Base-by-base conservation (phyloP, 31 red algal genomes). In the Bonnemaisonia californica region DNA sequence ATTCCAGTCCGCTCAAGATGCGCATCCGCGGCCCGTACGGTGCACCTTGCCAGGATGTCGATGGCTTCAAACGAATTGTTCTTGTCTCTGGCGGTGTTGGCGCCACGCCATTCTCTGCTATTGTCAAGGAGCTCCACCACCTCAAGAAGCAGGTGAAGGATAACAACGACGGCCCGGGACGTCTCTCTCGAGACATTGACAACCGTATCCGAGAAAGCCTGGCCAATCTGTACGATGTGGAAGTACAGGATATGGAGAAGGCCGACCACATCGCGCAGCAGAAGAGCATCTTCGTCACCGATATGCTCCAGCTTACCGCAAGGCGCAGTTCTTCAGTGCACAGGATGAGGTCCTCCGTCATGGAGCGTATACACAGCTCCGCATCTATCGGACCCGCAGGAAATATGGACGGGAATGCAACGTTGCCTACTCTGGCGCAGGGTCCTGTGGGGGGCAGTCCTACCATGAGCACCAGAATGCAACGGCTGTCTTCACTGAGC, bases 11-110 rank as follows among this genome's bases (percentile, higher is more conserved):
- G 2, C 61, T 94, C n/a, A 58, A 47, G 1, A 59, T 96, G 3
- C 41, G 39, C 23, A 69, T 91, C 22, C 88, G 93, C 38, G 93
- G 93, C 33, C 93, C 93, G 60, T 96, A 88, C 59, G 93, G 93
- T 38, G 77, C 87, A 31, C 93, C 93, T 1, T 68, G 80, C 21
- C 88, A 96, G 60, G 81, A 96, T 63, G 93, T 96, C 22, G 76
- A 57, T 12, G 61, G 77, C n/a, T 96, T 74, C 74, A 71, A 91
- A 31, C 89, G 80, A 19, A 84, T 96, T 30, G 81, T 96, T 29
- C 81, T 96, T 35, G 75, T 96, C 47, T 81, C 77, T 24, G 89
- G 88, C 54, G 93, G 93, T 80, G 78, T 96, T 69, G 93, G 93
- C 9, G 62, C 93, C 19, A 96, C 93, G 26, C 93, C 93, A 0